Evolutionary conservation across 163 green algal genomes (phyloP).

Genomic region (Smithsoniella earleae): DNA sequence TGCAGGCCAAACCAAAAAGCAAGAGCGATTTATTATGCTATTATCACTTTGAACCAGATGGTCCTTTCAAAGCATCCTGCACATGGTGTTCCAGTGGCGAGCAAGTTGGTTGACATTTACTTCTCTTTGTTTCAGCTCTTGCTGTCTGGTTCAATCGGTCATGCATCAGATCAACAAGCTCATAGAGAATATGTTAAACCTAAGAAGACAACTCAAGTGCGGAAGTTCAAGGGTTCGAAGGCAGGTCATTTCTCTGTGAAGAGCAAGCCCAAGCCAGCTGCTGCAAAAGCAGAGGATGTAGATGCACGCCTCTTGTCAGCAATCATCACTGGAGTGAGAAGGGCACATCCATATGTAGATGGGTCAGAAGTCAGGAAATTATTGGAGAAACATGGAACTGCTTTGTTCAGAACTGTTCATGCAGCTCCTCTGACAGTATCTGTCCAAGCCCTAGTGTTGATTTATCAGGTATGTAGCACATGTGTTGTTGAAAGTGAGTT

Average conservation of each 20-base stretch:
- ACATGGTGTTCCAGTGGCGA: conserved; percentile 59
- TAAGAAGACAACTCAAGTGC: too few relatives aligned
- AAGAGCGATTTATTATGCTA: conserved; percentile 77
- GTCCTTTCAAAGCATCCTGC: conserved; percentile 49
- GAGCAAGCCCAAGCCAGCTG: too few relatives aligned
- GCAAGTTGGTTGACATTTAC: conserved; percentile 82
- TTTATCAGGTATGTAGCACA: conserved; percentile 64
- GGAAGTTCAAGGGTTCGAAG: too few relatives aligned
- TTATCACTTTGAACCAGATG: conserved; percentile 94
- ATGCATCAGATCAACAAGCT: too few relatives aligned
- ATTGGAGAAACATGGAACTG: conserved; percentile 58
- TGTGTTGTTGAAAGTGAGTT: not conserved
- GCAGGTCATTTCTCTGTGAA: too few relatives aligned
- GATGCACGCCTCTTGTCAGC: conserved; percentile 83
- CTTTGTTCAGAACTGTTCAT: conserved; percentile 86
- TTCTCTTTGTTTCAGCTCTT: conserved; percentile 85
- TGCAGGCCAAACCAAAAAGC: conserved; percentile 37
- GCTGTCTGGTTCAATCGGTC: too few relatives aligned
- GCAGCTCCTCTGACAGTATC: conserved; percentile 67
- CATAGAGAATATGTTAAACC: too few relatives aligned
- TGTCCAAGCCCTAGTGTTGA: conserved; percentile 72
- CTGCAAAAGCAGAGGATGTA: conserved; percentile 62
- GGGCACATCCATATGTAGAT: conserved; percentile 86
- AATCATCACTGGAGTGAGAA: conserved; percentile 85
- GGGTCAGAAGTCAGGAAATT: conserved; percentile 59